These are phyloP conservation scores for Neoboletus subvelutipes DNA, from an alignment of 768 basidiomycete genomes.

Conservation along the genomic window DNA sequence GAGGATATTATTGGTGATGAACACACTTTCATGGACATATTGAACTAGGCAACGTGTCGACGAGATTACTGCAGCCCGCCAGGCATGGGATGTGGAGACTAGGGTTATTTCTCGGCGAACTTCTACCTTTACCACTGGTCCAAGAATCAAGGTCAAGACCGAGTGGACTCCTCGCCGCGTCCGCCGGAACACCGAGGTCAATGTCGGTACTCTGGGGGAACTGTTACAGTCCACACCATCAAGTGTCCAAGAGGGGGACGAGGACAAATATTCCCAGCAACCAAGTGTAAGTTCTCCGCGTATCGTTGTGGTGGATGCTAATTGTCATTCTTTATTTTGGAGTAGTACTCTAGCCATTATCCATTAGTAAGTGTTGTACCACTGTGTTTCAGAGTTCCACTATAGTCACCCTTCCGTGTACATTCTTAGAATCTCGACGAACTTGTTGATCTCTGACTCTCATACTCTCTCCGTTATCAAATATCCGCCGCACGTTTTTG, in stretches of 20 bases:
- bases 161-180: constrained; percentile 1
- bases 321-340: not conserved
- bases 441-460: constrained; percentile 17
- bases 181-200: constrained; percentile 17
- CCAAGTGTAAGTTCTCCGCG: constrained; percentile 15
- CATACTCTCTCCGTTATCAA: not conserved
- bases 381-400: not conserved
- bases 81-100: constrained; percentile 4
- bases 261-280: constrained; percentile 14
- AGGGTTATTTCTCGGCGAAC: constrained; percentile 9
- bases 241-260: not conserved
- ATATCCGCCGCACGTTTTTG: not conserved
- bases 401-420: not conserved
- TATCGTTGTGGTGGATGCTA: not conserved
- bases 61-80: constrained; percentile 16
- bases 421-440: constrained; percentile 24
- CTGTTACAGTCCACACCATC: not conserved
- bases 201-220: constrained; percentile 6
- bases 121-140: constrained; percentile 8
- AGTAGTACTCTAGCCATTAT: constrained; percentile 26
- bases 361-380: constrained; percentile 18
- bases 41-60: constrained; percentile 18
- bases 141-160: not conserved
- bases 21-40: not conserved
- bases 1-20: not conserved